These are phyloP conservation scores for Citrus maxima DNA, from an alignment of 345 rosid genomes.

Conservation along the genomic window DNA sequence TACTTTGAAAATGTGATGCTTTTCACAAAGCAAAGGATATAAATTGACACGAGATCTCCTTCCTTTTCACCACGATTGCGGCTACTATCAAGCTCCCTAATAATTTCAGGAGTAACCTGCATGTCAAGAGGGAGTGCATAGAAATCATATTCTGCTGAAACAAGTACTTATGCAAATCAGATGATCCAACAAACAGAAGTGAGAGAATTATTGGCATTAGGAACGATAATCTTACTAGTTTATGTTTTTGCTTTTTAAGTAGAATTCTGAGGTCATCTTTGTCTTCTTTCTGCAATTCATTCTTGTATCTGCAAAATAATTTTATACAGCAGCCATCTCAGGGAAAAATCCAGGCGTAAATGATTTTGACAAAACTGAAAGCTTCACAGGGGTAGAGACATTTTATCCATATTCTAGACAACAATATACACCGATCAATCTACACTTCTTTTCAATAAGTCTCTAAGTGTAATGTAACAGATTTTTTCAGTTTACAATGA, in stretches of 20 bases:
- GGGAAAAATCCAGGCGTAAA: not conserved
- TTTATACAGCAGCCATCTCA: not conserved
- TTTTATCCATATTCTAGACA: not conserved
- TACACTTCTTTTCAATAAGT: not conserved
- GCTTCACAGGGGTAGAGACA: not conserved
- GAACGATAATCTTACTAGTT: conserved; percentile 49
- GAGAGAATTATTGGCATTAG: not conserved
- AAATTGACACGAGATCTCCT: conserved; percentile 58
- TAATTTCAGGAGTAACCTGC: conserved; percentile 85
- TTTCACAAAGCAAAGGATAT: conserved; percentile 60
- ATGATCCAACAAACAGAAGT: not conserved
- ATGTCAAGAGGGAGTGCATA: not conserved
- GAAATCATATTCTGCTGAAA: not conserved
- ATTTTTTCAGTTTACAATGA: not conserved
- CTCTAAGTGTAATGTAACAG: not conserved
- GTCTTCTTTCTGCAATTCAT: conserved; percentile 75
- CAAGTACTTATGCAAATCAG: not conserved
- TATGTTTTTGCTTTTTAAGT: conserved; percentile 67
- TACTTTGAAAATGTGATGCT: not conserved
- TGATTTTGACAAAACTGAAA: not conserved
- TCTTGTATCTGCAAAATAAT: conserved; percentile 63
- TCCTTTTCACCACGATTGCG: conserved; percentile 86
- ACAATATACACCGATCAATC: not conserved
- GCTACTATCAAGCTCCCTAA: conserved; percentile 69
- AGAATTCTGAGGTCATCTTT: conserved; percentile 66